Evolutionary conservation across 2,329 filamentous ascomycete genomes (phyloP).

Genomic region (Apiospora malaysiana): DNA sequence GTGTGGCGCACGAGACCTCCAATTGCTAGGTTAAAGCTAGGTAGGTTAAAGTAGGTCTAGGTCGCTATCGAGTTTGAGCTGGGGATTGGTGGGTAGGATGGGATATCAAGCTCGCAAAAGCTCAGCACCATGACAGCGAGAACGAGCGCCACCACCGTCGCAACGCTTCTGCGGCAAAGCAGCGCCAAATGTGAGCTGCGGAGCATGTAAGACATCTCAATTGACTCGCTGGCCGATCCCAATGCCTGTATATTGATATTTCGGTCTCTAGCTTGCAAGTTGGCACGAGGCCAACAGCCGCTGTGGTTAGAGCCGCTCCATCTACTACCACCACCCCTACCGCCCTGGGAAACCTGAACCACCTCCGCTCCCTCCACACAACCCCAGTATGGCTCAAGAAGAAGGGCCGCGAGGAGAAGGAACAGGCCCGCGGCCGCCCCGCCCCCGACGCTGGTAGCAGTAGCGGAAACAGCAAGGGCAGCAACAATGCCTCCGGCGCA

Average conservation of each 20-base stretch:
- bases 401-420: slow-evolving; percentile 7
- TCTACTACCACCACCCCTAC: background rate
- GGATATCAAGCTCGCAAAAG: slow-evolving; percentile 16
- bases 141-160: background rate
- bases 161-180: slow-evolving; percentile 11
- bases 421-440: background rate
- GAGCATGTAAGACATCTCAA: slow-evolving; percentile 21
- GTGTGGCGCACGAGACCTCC: no score
- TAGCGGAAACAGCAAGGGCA: background rate
- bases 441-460: slow-evolving; percentile 8
- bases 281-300: slow-evolving; percentile 19
- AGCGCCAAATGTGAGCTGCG: slow-evolving; percentile 19
- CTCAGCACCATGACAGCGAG: background rate
- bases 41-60: no score
- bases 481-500: background rate
- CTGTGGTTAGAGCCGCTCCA: background rate
- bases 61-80: background rate
- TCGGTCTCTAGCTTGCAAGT: slow-evolving; percentile 21
- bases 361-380: slow-evolving; percentile 22
- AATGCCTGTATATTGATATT: background rate
- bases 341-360: background rate
- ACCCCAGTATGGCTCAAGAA: slow-evolving; percentile 20
- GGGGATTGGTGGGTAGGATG: no score
- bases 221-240: slow-evolving; percentile 3
- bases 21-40: no score